These are phyloP conservation scores for Sesbania bispinosa DNA, from an alignment of 306 rosid species.

Conservation along the genomic window DNA sequence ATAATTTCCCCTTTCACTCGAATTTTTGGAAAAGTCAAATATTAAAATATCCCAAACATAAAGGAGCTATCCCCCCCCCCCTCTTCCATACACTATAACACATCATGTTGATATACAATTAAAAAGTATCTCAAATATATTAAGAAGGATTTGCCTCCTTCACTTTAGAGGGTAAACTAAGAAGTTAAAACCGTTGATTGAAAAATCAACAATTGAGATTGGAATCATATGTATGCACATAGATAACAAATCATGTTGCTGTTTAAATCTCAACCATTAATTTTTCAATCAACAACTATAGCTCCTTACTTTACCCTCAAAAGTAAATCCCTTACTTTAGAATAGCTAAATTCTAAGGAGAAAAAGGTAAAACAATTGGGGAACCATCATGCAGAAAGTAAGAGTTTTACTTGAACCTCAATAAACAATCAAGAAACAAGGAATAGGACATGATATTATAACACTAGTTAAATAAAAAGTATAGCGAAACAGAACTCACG, in stretches of 20 bases:
- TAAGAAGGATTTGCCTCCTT: too few relatives aligned
- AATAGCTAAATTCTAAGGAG: too few relatives aligned
- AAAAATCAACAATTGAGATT: too few relatives aligned
- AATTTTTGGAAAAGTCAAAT: neutral
- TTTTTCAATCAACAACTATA: too few relatives aligned
- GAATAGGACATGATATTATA: neutral
- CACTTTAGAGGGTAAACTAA: too few relatives aligned
- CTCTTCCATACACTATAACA: neutral
- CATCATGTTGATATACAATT: neutral
- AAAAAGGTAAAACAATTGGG: neutral
- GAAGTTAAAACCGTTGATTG: too few relatives aligned
- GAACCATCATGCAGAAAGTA: slow-evolving; percentile 14
- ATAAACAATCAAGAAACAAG: neutral
- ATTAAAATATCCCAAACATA: too few relatives aligned
- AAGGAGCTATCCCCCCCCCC: neutral
- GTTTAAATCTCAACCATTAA: too few relatives aligned
- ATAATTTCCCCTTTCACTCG: neutral
- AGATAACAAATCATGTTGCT: too few relatives aligned
- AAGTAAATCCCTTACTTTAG: too few relatives aligned
- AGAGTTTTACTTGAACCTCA: neutral
- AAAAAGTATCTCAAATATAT: neutral
- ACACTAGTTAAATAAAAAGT: neutral
- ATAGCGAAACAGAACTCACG: slow-evolving; percentile 39
- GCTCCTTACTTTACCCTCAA: too few relatives aligned
- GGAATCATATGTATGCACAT: too few relatives aligned